Evolutionary conservation across 202 grass and related monocot genomes (phyloP).

Genomic region (Saccharum hybrid): DNA sequence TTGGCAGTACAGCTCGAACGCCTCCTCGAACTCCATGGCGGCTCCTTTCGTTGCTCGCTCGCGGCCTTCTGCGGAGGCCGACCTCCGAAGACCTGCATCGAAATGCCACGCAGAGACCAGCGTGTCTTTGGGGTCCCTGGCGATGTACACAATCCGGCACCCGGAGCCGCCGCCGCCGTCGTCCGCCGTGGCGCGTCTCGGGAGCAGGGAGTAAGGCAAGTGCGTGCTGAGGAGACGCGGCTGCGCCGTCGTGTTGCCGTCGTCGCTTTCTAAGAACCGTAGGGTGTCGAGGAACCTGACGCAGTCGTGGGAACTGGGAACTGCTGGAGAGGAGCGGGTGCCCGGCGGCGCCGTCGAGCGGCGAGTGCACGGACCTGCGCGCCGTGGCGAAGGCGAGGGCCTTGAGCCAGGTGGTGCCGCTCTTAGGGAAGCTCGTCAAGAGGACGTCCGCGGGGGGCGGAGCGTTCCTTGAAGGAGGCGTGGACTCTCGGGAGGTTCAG

Average conservation of each 20-base stretch:
- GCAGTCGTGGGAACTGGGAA: constrained; percentile 34
- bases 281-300: constrained; percentile 19
- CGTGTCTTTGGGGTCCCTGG: constrained; percentile 32
- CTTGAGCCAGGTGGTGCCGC: constrained; percentile 50
- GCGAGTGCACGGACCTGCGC: background rate
- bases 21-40: background rate
- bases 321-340: background rate
- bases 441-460: constrained; percentile 13
- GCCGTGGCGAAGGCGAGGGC: background rate
- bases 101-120: constrained; percentile 10
- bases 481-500: background rate
- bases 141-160: background rate
- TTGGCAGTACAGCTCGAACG: background rate
- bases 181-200: background rate
- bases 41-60: no score
- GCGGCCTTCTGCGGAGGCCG: no score
- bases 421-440: constrained; percentile 13
- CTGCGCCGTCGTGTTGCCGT: background rate
- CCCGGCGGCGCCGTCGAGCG: background rate
- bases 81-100: background rate
- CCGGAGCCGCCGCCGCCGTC: no score
- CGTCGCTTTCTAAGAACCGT: no score
- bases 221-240: constrained; percentile 26
- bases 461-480: background rate
- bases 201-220: constrained; percentile 25